These are phyloP conservation scores for Umbelopsis vinacea DNA, from an alignment of 192 early-diverging fungal species.

Conservation along the genomic window DNA sequence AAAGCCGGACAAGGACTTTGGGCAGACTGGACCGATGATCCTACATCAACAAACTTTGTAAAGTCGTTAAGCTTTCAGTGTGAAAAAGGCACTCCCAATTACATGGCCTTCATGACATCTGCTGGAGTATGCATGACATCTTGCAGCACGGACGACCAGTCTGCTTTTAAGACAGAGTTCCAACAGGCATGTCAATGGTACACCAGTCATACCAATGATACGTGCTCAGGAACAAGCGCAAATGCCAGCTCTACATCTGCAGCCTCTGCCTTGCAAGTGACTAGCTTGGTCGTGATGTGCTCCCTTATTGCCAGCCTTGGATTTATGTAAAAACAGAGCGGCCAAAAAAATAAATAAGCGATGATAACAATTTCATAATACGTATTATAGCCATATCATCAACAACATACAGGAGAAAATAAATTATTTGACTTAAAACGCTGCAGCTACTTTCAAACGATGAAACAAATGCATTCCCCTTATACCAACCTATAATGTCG, in stretches of 20 bases:
- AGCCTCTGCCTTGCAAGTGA: not conserved
- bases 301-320: not conserved
- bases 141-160: conserved; percentile 31
- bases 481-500: no score
- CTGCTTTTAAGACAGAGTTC: conserved; percentile 27
- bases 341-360: not conserved
- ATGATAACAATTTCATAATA: not conserved
- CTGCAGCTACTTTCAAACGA: not conserved
- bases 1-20: conserved; percentile 31
- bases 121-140: conserved; percentile 36
- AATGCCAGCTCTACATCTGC: not conserved
- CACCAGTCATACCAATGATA: conserved; percentile 14
- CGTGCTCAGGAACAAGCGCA: not conserved
- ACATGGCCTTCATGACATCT: conserved; percentile 36
- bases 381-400: not conserved
- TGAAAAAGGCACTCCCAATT: conserved; percentile 30
- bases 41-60: conserved; percentile 34
- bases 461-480: not conserved
- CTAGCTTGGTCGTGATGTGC: not conserved
- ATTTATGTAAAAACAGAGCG: not conserved
- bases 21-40: conserved; percentile 30
- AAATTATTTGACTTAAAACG: no score
- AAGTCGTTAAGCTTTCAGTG: conserved; percentile 32
- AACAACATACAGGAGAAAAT: no score
- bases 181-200: conserved; percentile 32